phyloP scores from a whole-genome alignment of 176 grass and related monocot genomes.

The Carex pumila region DNA sequence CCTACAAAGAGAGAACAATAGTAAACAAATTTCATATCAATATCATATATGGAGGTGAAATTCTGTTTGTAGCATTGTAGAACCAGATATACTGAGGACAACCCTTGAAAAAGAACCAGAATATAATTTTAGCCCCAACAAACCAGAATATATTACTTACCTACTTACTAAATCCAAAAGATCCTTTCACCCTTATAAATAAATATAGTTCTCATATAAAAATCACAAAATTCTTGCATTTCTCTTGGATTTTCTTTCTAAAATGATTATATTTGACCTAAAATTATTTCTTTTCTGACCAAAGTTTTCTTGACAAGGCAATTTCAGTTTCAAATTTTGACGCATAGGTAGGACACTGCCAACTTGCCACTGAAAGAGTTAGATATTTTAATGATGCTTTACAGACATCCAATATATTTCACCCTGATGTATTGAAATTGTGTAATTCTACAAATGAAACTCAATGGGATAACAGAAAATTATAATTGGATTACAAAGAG shows the following conservation, averaged over 20 bases:
- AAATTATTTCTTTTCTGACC: background rate
- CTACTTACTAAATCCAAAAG: no score
- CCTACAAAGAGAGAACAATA: slow-evolving; percentile 35
- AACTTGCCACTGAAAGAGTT: background rate
- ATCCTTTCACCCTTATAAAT: no score
- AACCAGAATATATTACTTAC: background rate
- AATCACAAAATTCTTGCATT: background rate
- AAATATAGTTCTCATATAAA: no score
- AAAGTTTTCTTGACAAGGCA: background rate
- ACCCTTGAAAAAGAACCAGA: no score
- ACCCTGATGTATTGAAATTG: background rate
- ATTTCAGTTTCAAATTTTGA: background rate
- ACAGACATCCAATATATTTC: background rate
- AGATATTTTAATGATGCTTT: background rate
- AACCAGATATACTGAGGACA: background rate
- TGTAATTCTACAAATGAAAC: background rate
- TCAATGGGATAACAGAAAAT: background rate
- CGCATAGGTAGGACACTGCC: background rate
- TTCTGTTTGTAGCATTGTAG: slow-evolving; percentile 5
- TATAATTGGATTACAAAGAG: background rate
- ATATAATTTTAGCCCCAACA: background rate
- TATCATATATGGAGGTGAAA: background rate
- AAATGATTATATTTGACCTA: background rate
- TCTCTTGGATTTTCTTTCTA: background rate
- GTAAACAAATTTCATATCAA: background rate